These are phyloP conservation scores for Trifolium pratense DNA, from an alignment of 306 rosid species.

Conservation along the genomic window DNA sequence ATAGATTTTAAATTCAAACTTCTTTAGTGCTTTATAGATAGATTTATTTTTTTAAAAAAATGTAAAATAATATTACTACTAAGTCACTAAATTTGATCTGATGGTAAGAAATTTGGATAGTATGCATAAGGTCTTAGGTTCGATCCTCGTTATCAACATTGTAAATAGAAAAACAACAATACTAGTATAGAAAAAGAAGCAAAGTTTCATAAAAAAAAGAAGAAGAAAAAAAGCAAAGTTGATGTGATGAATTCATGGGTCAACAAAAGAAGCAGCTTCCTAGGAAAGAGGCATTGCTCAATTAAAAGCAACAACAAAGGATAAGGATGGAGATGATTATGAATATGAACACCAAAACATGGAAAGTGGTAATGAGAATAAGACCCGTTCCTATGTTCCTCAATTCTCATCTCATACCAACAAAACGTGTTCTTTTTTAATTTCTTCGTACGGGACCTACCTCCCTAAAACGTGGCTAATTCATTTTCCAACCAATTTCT, in stretches of 20 bases:
- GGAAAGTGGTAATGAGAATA: conserved; percentile 44
- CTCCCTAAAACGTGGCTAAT: conserved; percentile 41
- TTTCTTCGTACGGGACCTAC: conserved; percentile 13
- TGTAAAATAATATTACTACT: no score
- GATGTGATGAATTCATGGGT: conserved; percentile 21
- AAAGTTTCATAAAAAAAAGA: no score
- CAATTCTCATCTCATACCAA: conserved; percentile 11
- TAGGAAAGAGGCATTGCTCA: conserved; percentile 48
- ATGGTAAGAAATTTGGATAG: no score
- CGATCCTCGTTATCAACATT: no score
- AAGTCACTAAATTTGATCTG: no score
- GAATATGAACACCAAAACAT: conserved; percentile 23
- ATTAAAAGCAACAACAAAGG: conserved; percentile 45
- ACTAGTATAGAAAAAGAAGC: background rate
- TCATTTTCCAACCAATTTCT: conserved; percentile 37
- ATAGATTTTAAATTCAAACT: no score
- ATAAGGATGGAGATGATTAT: conserved; percentile 51
- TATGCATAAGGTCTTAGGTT: no score
- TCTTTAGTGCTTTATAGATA: no score
- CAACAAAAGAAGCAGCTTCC: conserved; percentile 55
- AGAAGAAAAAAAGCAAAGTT: background rate
- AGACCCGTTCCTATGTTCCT: conserved; percentile 7
- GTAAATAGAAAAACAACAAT: no score
- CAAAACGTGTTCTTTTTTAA: conserved; percentile 39
- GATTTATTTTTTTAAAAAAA: no score